phyloP scores from a whole-genome alignment of 176 grass and related monocot species.

The Oryza longistaminata region DNA sequence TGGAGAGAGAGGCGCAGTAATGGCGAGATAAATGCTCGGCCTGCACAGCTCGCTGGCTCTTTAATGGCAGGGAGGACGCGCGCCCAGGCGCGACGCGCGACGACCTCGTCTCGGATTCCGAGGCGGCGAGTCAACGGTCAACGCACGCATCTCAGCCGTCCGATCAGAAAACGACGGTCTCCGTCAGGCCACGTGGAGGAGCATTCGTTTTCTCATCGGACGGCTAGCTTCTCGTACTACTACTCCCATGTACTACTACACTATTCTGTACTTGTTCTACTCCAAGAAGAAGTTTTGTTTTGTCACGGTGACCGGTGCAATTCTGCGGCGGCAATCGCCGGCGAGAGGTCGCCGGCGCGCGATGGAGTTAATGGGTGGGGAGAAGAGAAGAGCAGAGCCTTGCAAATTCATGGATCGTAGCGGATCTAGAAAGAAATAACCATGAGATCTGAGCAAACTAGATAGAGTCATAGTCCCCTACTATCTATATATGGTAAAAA shows the following conservation, averaged over 20 bases:
- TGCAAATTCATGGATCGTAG: not conserved
- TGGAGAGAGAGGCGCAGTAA: slow-evolving; percentile 33
- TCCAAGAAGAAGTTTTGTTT: not conserved
- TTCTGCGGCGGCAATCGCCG: too few species aligned
- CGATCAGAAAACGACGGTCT: slow-evolving; percentile 55
- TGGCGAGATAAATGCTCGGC: slow-evolving; percentile 54
- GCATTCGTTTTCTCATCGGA: slow-evolving; percentile 53
- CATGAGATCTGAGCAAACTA: too few species aligned
- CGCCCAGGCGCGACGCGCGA: slow-evolving; percentile 4
- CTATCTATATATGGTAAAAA: too few species aligned
- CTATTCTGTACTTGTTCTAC: too few species aligned
- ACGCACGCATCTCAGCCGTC: slow-evolving; percentile 9
- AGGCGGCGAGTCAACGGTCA: not conserved
- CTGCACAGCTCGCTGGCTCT: slow-evolving; percentile 25
- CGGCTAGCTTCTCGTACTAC: slow-evolving; percentile 30
- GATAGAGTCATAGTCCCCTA: too few species aligned
- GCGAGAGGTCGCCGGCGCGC: not conserved
- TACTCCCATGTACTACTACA: not conserved
- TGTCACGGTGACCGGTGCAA: not conserved
- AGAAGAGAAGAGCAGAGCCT: not conserved
- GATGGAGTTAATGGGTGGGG: too few species aligned
- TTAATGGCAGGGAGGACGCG: slow-evolving; percentile 62
- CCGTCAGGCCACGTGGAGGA: slow-evolving; percentile 17
- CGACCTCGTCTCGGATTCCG: too few species aligned
- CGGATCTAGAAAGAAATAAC: too few species aligned